Percentiles rank a stretch among this genome's conserved stretches.
phyloP scores from a whole-genome alignment of 202 grass and related monocot species.

The Carex arenaria region DNA sequence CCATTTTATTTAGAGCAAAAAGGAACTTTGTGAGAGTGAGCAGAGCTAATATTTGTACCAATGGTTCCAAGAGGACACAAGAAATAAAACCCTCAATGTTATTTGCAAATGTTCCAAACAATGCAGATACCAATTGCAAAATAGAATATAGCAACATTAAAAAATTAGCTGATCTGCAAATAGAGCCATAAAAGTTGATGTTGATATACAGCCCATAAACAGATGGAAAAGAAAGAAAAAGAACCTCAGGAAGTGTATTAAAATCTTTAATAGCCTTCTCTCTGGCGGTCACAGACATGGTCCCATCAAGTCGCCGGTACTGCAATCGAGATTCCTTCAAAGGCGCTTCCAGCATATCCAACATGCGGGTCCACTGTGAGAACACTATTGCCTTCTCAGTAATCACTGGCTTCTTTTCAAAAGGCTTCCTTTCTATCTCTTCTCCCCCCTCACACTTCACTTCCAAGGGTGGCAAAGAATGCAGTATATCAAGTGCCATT shows the following conservation, averaged over 20 bases:
- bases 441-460: constrained; percentile 23
- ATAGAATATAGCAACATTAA: constrained; percentile 5
- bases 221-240: background rate
- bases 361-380: constrained; percentile 97
- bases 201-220: background rate
- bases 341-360: constrained; percentile 86
- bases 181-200: background rate
- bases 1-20: background rate
- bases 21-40: background rate
- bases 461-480: constrained; percentile 52
- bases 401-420: constrained; percentile 30
- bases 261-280: constrained; percentile 98
- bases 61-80: background rate
- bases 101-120: background rate
- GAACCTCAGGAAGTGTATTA: constrained; percentile 87
- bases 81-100: background rate
- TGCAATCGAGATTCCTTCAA: constrained; percentile 67
- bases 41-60: background rate
- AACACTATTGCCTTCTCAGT: constrained; percentile 99
- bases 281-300: constrained; percentile 90
- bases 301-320: constrained; percentile 94
- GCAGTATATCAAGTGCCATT: constrained; percentile 74
- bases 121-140: background rate
- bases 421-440: constrained; percentile 22
- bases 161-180: constrained; percentile 10